These are phyloP conservation scores for Parastagonospora nodorum DNA, from an alignment of 2,329 filamentous ascomycete genomes.

Conservation along the genomic window DNA sequence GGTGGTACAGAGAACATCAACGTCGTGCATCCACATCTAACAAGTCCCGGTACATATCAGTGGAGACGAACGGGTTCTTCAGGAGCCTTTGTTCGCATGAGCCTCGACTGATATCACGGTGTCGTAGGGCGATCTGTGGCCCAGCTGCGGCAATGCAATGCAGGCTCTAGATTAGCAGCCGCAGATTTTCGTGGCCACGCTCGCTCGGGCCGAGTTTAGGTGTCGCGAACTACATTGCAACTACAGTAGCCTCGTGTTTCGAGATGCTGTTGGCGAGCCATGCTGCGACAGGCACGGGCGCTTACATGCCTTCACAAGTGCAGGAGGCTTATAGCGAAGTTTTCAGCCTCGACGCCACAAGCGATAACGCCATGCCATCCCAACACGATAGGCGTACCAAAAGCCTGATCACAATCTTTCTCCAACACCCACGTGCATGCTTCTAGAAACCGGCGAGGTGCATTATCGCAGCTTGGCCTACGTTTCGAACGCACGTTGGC, in stretches of 20 bases:
- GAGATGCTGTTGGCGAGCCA: neutral
- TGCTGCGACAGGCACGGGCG: neutral
- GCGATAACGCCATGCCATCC: neutral
- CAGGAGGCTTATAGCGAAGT: neutral
- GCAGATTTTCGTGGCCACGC: neutral
- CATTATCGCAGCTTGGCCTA: slow-evolving; percentile 5
- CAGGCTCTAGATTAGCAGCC: neutral
- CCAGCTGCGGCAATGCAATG: slow-evolving; percentile 2
- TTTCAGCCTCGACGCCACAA: too few species aligned
- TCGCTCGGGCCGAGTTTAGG: slow-evolving; percentile 1
- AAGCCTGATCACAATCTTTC: neutral
- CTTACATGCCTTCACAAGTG: too few species aligned
- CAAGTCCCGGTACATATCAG: neutral
- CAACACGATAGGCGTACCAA: neutral
- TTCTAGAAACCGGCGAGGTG: slow-evolving; percentile 4
- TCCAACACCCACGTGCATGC: neutral
- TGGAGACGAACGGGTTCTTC: neutral
- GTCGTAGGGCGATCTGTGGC: neutral
- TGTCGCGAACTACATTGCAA: neutral
- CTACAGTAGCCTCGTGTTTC: too few species aligned
- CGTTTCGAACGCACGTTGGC: neutral
- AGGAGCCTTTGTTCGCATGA: slow-evolving; percentile 1
- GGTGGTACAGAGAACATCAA: neutral
- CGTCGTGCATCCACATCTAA: neutral
- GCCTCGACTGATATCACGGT: slow-evolving; percentile 3